phyloP scores from a whole-genome alignment of 148 eudicot species.

The Silene latifolia region DNA sequence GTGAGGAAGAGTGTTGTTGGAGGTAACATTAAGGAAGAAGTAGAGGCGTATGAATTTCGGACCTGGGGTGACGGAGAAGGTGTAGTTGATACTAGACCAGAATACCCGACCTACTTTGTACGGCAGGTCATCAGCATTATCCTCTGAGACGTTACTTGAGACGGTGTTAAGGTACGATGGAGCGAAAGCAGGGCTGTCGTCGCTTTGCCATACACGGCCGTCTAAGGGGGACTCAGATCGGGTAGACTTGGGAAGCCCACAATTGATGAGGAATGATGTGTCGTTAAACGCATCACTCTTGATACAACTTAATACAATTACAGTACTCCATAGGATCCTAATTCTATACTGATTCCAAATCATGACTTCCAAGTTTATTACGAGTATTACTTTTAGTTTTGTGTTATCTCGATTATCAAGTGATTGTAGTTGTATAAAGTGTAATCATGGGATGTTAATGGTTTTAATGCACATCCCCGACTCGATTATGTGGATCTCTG shows the following conservation, averaged over 20 bases:
- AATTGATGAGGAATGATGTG: conserved; percentile 21
- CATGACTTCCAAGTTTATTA: too few species aligned
- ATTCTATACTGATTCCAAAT: too few species aligned
- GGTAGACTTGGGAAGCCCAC: conserved; percentile 16
- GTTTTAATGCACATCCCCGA: too few species aligned
- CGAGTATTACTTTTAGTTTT: too few species aligned
- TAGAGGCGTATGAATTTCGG: conserved; percentile 43
- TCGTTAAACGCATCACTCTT: not conserved
- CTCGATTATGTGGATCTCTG: too few species aligned
- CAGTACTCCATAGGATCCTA: too few species aligned
- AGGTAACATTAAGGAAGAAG: conserved; percentile 28
- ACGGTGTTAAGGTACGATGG: conserved; percentile 8
- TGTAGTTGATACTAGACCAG: conserved; percentile 32
- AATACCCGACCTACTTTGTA: conserved; percentile 33
- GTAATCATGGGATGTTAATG: too few species aligned
- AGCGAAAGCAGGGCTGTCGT: conserved; percentile 20
- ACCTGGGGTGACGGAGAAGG: conserved; percentile 35
- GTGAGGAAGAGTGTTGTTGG: not conserved
- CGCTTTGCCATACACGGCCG: conserved; percentile 27
- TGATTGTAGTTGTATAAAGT: too few species aligned
- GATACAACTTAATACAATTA: too few species aligned
- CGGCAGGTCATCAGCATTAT: conserved; percentile 5
- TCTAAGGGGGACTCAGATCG: too few species aligned
- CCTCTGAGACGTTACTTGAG: not conserved
- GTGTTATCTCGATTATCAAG: too few species aligned